Base-by-base conservation (phyloP, 306 rosid species). In the Vachellia collinsii region DNA sequence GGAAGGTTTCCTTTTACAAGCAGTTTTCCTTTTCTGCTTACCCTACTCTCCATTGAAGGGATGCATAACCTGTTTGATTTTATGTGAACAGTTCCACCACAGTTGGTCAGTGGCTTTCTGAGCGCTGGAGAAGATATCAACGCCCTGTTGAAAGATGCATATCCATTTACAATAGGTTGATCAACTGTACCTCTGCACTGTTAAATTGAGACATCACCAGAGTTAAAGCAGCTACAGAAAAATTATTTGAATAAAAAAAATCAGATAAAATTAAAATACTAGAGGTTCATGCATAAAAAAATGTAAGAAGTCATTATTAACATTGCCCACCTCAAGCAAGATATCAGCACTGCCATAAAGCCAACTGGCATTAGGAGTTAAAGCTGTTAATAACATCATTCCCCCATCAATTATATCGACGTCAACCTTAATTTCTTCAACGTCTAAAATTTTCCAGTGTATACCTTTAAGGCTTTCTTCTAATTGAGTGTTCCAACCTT, bases 331-430 rank as follows among this genome's bases (percentile, higher is more conserved):
- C 94, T 93, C 90, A 79, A 95, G 94, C 90, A 87, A 87, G 77
- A 93, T 83, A 70, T 91, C 96, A 25, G 99, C 99, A 78, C 87
- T 90, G 67, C 99, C 99, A 77, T 90, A 88, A 86, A 95, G 99
- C 99, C 99, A 95, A 81, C 89, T 82, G 82, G 91, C 97, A 90
- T 91, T 79, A 73, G 99, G 97, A 80, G 94, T 85, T 83, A 93
- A 84, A 81, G 99, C 96, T 81, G 99, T 89, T 68, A 95, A 82
- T 84, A 95, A 84, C 94, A 87, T 87, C 99, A 95, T 95, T 81
- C 99, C 99, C 75, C 99, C 98, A 85, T 95, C 99, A 89, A 93
- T 93, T 77, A 95, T 89, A 83, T 91, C 94, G 17, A 91, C 96
- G 82, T 93, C 94, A 76, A 95, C 88, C 82, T 91, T 91, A 83